Percentiles rank a stretch among this genome's conserved stretches.
These are phyloP conservation scores for Ostreobium quekettii DNA, from an alignment of 139 green algal genomes.

Conservation along the genomic window DNA sequence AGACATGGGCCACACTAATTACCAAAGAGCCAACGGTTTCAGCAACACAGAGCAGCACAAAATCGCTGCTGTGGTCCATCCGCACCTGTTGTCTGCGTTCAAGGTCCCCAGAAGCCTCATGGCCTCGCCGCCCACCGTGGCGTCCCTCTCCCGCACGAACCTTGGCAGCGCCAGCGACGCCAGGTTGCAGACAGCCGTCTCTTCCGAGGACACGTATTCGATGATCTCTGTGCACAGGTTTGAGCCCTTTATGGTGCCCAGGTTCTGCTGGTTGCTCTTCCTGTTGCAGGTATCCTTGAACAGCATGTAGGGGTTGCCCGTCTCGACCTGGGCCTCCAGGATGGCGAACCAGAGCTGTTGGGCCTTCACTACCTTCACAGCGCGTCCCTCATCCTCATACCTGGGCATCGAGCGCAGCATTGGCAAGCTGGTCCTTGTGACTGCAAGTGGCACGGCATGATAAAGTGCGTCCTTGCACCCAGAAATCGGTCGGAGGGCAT, in stretches of 20 bases:
- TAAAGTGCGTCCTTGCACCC: no score
- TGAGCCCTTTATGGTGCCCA: slow-evolving; percentile 96
- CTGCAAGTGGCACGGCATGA: no score
- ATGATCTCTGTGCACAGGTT: slow-evolving; percentile 99
- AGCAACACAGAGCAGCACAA: no score
- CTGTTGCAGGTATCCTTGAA: slow-evolving; percentile 96
- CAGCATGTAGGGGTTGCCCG: slow-evolving; percentile 99
- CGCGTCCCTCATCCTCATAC: slow-evolving; percentile 73
- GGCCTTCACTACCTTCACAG: slow-evolving; percentile 70
- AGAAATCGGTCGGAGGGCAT: no score
- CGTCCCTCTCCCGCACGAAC: slow-evolving; percentile 44
- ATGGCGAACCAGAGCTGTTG: slow-evolving; percentile 99
- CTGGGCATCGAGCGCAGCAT: slow-evolving; percentile 18
- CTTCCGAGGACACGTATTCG: slow-evolving; percentile 88
- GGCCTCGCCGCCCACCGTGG: slow-evolving; percentile 31
- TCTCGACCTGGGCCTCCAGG: slow-evolving; percentile 96
- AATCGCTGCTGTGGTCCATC: no score
- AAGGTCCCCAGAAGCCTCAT: slow-evolving; percentile 80
- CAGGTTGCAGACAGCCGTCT: slow-evolving; percentile 99
- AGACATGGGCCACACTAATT: no score
- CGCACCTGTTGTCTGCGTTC: slow-evolving; percentile 48
- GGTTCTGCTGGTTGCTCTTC: slow-evolving; percentile 94
- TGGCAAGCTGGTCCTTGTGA: no score
- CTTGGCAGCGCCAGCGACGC: slow-evolving; percentile 92
- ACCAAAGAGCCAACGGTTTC: no score